Base-by-base conservation (phyloP, 129 eudicot species). In the Flaveria linearis region DNA sequence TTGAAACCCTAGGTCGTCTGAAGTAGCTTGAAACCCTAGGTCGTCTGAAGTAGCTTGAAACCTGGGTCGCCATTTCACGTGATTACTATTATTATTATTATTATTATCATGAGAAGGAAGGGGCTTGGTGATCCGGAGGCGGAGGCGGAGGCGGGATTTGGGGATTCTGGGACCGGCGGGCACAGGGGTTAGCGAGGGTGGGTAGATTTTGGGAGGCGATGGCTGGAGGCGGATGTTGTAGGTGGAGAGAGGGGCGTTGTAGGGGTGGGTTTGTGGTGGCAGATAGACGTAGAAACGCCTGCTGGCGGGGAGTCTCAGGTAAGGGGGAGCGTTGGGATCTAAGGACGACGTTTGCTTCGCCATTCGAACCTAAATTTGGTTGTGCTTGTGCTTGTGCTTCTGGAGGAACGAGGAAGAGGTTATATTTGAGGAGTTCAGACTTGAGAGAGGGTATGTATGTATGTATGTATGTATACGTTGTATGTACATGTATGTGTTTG, bases 141-240 rank as follows among this genome's bases (percentile, higher is more conserved):
- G 41, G 41, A 36, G 41, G 41, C 41, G 41, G 7, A 5, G 41
- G 41, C 51, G 9, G 50, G 49, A 46, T 46, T 75, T 75, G 46
- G 79, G 62, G 15, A 62, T n/a, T 66, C 64, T 65, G 6, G 79
- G 79, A 2, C 79, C 79, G 4, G 72, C 33, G 0, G 28, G 26
- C 3, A 55, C 62, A 17, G 28, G 61, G 28, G 62, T 18, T 2
- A 55, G 62, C 18, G 62, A 4, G 62, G 7, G 25, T 8, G 3
- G 9, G 0, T 2, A 8, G 11, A 12, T 50, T 50, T 50, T 50
- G 56, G 56, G 18, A 15, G 28, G 26, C 22, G 22, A 1, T 7
- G 62, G 62, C 2, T 55, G 62, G 4, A 55, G 61, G 13, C 20
- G 61, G 9, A 20, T 55, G 12, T 55, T 55, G 62, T 18, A 17